Evolutionary conservation across 805 yeast species (phyloP).

Genomic region (Saccharomyces eubayanus): DNA sequence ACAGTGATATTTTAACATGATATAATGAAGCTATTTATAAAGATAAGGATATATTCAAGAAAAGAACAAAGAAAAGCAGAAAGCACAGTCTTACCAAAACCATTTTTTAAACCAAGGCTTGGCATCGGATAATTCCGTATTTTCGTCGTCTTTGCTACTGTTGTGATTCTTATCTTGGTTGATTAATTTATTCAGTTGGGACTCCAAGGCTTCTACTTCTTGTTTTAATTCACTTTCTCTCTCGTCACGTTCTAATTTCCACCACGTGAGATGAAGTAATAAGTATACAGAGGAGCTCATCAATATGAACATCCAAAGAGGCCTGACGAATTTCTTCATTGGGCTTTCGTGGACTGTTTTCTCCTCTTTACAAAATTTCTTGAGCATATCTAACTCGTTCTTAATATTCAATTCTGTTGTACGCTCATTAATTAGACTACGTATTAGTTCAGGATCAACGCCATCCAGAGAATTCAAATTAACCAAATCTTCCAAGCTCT

Average conservation of each 20-base stretch:
- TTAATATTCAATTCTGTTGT: slow-evolving; percentile 24
- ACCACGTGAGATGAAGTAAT: slow-evolving; percentile 23
- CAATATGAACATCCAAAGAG: slow-evolving; percentile 26
- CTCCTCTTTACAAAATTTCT: slow-evolving; percentile 16
- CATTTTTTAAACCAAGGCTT: slow-evolving; percentile 15
- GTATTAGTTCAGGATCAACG: slow-evolving; percentile 29
- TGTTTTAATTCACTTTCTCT: slow-evolving; percentile 17
- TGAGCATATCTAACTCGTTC: slow-evolving; percentile 24
- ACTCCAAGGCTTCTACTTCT: slow-evolving; percentile 15
- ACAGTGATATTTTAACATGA: background rate
- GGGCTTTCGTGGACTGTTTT: slow-evolving; percentile 8
- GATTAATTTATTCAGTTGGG: slow-evolving; percentile 10
- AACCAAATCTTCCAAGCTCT: slow-evolving; percentile 27
- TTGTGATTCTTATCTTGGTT: background rate
- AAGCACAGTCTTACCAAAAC: slow-evolving; percentile 7
- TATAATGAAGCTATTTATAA: background rate
- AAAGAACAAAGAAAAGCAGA: background rate
- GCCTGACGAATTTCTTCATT: slow-evolving; percentile 21
- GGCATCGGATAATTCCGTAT: background rate
- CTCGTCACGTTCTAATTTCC: slow-evolving; percentile 24
- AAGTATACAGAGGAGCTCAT: slow-evolving; percentile 28
- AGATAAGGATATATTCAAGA: background rate
- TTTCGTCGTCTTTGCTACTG: background rate
- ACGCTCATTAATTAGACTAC: slow-evolving; percentile 24
- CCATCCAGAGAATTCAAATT: slow-evolving; percentile 25